Evolutionary conservation across 805 yeast genomes (phyloP).

Genomic region (Candida maris): DNA sequence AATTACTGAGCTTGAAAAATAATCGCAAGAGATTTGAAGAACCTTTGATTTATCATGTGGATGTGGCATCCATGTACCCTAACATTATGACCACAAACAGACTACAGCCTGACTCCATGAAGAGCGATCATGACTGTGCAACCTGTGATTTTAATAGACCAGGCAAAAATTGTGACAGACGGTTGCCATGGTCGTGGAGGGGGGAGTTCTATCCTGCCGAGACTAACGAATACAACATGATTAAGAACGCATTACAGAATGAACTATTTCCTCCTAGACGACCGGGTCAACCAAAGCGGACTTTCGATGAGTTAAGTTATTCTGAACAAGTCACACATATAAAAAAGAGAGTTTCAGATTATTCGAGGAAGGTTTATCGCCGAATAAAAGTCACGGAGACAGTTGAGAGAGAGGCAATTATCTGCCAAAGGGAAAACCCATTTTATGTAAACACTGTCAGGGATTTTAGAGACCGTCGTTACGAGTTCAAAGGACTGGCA

Average conservation of each 20-base stretch:
- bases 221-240: conserved; percentile 86
- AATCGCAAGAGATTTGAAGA: conserved; percentile 66
- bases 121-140: conserved; percentile 91
- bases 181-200: conserved; percentile 96
- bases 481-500: conserved; percentile 89
- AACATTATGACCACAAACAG: conserved; percentile 97
- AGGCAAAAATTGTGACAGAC: conserved; percentile 87
- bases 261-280: conserved; percentile 69
- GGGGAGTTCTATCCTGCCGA: conserved; percentile 93
- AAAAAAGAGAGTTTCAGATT: conserved; percentile 76
- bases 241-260: conserved; percentile 73
- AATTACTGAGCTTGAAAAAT: conserved; percentile 54
- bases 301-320: conserved; percentile 73
- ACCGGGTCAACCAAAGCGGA: conserved; percentile 53
- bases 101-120: conserved; percentile 97
- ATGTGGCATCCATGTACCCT: conserved; percentile 99
- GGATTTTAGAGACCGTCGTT: conserved; percentile 91
- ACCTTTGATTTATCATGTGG: conserved; percentile 94
- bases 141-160: conserved; percentile 96
- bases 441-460: conserved; percentile 94
- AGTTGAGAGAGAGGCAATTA: conserved; percentile 85
- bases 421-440: conserved; percentile 97
- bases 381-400: conserved; percentile 78
- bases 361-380: conserved; percentile 81
- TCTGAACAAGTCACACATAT: conserved; percentile 72